Evolutionary conservation across 495 filamentous ascomycete genomes (phyloP).

Genomic region (Jackrogersella minutella): DNA sequence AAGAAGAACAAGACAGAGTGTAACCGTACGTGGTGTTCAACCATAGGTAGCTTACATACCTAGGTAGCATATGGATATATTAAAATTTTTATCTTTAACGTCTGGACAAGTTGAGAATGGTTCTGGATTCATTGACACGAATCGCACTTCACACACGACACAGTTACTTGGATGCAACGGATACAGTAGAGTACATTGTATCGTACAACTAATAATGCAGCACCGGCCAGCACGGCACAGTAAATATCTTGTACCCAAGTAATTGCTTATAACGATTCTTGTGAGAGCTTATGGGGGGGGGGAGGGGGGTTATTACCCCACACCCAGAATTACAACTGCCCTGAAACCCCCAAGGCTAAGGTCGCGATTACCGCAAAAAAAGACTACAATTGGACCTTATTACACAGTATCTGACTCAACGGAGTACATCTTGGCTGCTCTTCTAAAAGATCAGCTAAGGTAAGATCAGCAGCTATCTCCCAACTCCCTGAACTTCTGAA

Average conservation of each 20-base stretch:
- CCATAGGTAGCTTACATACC: slow-evolving; percentile 27
- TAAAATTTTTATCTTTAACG: too few species aligned
- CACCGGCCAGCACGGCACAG: slow-evolving; percentile 16
- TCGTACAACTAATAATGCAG: not conserved
- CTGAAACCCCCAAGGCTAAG: slow-evolving; percentile 32
- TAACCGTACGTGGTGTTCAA: slow-evolving; percentile 32
- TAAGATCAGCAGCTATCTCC: slow-evolving; percentile 18
- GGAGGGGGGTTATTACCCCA: slow-evolving; percentile 37
- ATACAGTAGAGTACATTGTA: slow-evolving; percentile 30
- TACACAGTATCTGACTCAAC: slow-evolving; percentile 23
- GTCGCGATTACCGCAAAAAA: slow-evolving; percentile 35
- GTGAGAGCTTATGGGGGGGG: slow-evolving; percentile 28
- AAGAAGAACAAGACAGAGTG: not conserved
- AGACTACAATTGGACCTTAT: slow-evolving; percentile 4
- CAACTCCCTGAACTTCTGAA: slow-evolving; percentile 30
- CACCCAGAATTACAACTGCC: slow-evolving; percentile 20
- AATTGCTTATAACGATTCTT: not conserved
- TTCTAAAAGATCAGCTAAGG: not conserved
- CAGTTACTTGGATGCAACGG: slow-evolving; percentile 13
- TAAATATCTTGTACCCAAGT: not conserved
- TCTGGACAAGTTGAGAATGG: slow-evolving; percentile 1
- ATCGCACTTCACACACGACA: slow-evolving; percentile 4
- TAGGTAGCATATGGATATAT: not conserved
- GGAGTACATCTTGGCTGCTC: slow-evolving; percentile 28
- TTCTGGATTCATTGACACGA: not conserved